Conservation (phyloP, 371 early-diverging fungal genomes). For the Rhizopus delemar region DNA sequence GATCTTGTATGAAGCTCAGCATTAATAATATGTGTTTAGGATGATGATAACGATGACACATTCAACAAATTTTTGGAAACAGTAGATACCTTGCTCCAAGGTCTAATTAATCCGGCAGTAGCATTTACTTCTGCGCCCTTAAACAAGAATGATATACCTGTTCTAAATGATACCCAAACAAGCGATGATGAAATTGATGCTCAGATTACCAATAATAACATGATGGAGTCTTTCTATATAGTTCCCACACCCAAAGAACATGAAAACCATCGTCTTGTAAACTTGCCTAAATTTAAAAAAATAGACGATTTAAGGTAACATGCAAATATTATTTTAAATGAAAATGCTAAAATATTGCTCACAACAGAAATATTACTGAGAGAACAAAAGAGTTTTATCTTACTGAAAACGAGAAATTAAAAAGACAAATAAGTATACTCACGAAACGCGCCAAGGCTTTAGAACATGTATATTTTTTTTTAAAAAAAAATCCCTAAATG, state of each 20-base stretch:
- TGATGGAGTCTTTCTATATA: conserved; percentile 68
- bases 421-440: conserved; percentile 61
- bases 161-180: conserved; percentile 12
- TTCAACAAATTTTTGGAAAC: conserved; percentile 83
- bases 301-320: background rate
- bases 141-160: conserved; percentile 52
- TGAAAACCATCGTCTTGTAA: background rate
- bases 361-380: background rate
- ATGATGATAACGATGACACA: conserved; percentile 61
- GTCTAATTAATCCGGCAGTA: conserved; percentile 70
- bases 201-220: conserved; percentile 11
- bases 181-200: background rate
- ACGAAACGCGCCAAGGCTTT: conserved; percentile 62
- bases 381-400: conserved; percentile 16
- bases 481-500: background rate
- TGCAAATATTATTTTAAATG: background rate
- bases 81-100: conserved; percentile 72
- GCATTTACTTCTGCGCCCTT: conserved; percentile 76
- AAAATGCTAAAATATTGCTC: too few relatives aligned
- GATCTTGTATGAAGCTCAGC: too few relatives aligned
- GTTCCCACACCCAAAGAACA: conserved; percentile 18
- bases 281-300: background rate
- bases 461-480: conserved; percentile 57
- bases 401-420: conserved; percentile 73
- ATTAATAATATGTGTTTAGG: conserved; percentile 10